phyloP scores from a whole-genome alignment of 768 basidiomycete genomes.

The Jaapia argillacea region DNA sequence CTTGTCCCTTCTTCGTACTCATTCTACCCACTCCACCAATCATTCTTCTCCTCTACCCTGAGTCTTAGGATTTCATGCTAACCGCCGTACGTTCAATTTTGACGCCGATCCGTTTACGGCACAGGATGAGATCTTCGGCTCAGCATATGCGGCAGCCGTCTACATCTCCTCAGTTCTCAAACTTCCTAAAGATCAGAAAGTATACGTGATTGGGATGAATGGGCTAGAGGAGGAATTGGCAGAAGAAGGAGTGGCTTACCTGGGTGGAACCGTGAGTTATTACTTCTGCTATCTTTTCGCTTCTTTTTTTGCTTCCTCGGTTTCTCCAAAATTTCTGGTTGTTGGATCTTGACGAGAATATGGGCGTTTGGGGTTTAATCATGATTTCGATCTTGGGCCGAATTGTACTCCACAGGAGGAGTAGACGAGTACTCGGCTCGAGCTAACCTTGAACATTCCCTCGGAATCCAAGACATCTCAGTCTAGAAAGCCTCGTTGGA shows the following conservation, averaged over 20 bases:
- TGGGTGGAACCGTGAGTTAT: slow-evolving; percentile 75
- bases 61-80: too few relatives aligned
- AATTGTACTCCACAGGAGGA: too few relatives aligned
- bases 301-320: too few relatives aligned
- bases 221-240: slow-evolving; percentile 90
- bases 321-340: too few relatives aligned
- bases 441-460: slow-evolving; percentile 4
- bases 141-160: slow-evolving; percentile 78
- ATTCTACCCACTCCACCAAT: too few relatives aligned
- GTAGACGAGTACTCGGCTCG: background rate
- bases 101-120: too few relatives aligned
- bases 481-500: too few relatives aligned
- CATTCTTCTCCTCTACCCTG: too few relatives aligned
- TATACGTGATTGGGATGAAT: slow-evolving; percentile 88
- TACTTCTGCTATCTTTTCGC: slow-evolving; percentile 2
- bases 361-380: too few relatives aligned
- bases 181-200: slow-evolving; percentile 85
- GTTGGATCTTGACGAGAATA: too few relatives aligned
- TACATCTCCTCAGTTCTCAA: slow-evolving; percentile 86
- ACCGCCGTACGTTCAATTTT: too few relatives aligned
- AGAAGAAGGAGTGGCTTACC: slow-evolving; percentile 71
- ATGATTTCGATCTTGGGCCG: too few relatives aligned
- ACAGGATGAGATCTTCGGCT: slow-evolving; percentile 95
- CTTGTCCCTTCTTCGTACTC: background rate
- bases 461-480: background rate